Conservation (phyloP, 805 yeast genomes). For the Candida qinlingensis region DNA sequence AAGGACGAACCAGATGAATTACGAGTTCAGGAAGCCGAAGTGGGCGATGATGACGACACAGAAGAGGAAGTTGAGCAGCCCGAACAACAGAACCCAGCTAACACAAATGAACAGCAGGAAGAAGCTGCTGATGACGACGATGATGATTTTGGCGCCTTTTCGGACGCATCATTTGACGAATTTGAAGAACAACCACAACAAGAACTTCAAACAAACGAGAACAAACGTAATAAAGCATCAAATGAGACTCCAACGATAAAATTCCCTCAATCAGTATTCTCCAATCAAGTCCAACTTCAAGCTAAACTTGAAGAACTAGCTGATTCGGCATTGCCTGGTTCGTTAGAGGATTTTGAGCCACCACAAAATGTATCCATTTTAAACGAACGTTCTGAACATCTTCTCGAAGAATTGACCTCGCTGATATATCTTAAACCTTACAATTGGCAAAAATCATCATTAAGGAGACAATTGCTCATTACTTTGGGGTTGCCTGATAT, state of each 20-base stretch:
- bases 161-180: constrained; percentile 31
- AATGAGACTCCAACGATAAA: background rate
- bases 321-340: constrained; percentile 10
- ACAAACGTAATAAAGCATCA: background rate
- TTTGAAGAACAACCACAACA: constrained; percentile 18
- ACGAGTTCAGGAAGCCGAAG: no score
- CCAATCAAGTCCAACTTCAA: constrained; percentile 4
- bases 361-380: constrained; percentile 15
- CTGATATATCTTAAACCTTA: constrained; percentile 48
- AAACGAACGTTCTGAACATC: constrained; percentile 32
- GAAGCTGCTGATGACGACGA: constrained; percentile 15
- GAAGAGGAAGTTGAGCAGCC: background rate
- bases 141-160: constrained; percentile 29
- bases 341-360: constrained; percentile 2
- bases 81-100: background rate
- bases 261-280: constrained; percentile 17
- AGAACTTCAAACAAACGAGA: background rate
- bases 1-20: no score
- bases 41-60: no score
- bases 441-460: constrained; percentile 64
- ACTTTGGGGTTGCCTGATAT: constrained; percentile 71
- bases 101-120: background rate
- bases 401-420: constrained; percentile 43
- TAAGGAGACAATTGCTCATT: constrained; percentile 57
- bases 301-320: constrained; percentile 8